Evolutionary conservation across 2,329 filamentous ascomycete genomes (phyloP), one percentile per base, ranked within the genome.

Genomic region (Allantophomopsis cytisporea): DNA sequence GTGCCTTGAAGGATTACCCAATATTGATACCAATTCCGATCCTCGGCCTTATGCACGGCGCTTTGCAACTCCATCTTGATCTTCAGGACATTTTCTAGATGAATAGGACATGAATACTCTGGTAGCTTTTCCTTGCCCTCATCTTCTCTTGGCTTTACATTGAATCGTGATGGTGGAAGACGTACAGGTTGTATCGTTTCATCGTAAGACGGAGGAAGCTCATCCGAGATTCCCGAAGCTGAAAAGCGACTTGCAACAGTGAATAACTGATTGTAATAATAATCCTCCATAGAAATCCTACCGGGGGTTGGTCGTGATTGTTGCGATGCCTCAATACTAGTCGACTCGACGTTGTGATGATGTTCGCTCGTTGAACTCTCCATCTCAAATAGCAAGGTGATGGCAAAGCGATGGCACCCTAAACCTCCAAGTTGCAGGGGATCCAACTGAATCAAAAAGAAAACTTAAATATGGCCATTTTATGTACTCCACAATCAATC

Each of bases 1-100:
- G 82, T 86, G 8, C 82, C 82, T 49, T 73, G 71, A 20, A 87
- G 64, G 6, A 73, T 64, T 14, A 76, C 73, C 43, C 75, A 80
- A 16, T 73, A 68, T 40, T 72, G 65, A 46, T 67, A 64, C 80
- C 80, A 84, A 47, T 73, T 71, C 34, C 77, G 68, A 49, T 77
- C 68, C 44, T 70, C 63, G 34, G 77, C 71, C 35, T 73, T 62
- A 52, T 78, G 73, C 46, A 73, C 77, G 5, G 76, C 73, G 42
- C 76, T 69, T 44, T 75, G 68, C 41, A 83, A 68, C 56, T 84
- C 79, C 60, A 76, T 71, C 59, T 81, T 82, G 52, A 69, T 69
- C 47, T 66, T 60, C 50, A 79, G 77, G 5, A 77, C 61, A 18
- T 65, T 70, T 51, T 76, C 68, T 37, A 73, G 56, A 40, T 63